Percentiles rank a stretch among this genome's conserved stretches.
phyloP scores from a whole-genome alignment of 805 yeast species.

The Yarrowia sp. region DNA sequence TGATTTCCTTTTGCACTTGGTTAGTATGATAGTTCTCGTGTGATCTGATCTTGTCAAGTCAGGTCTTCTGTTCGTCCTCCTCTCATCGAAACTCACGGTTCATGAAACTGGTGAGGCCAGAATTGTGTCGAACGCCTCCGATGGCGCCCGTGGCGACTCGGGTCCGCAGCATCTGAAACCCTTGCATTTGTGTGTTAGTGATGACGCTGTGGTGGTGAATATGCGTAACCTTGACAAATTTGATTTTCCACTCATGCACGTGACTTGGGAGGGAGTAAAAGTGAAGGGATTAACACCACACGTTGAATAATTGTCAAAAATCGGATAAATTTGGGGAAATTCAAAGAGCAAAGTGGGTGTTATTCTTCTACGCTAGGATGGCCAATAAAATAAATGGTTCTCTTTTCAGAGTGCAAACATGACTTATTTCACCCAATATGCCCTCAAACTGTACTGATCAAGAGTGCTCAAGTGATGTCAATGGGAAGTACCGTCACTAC shows the following conservation, averaged over 20 bases:
- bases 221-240: conserved; percentile 32
- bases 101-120: conserved; percentile 34
- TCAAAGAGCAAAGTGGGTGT: too few relatives aligned
- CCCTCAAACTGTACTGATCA: too few relatives aligned
- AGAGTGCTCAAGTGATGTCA: too few relatives aligned
- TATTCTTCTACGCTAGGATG: too few relatives aligned
- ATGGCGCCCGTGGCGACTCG: conserved; percentile 33
- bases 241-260: conserved; percentile 22
- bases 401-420: too few relatives aligned
- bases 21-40: conserved; percentile 1
- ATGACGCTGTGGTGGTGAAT: conserved; percentile 24
- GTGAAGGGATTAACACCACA: background rate
- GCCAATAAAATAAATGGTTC: too few relatives aligned
- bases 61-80: background rate
- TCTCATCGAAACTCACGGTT: conserved; percentile 21
- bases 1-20: conserved; percentile 35
- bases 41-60: background rate
- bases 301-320: too few relatives aligned
- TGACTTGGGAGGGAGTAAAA: background rate
- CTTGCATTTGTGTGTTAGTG: conserved; percentile 32
- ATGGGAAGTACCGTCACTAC: too few relatives aligned
- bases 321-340: too few relatives aligned
- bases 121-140: conserved; percentile 30
- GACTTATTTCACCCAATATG: too few relatives aligned
- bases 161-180: conserved; percentile 37